Conservation (phyloP, 345 rosid species). For the Aquilaria sinensis region DNA sequence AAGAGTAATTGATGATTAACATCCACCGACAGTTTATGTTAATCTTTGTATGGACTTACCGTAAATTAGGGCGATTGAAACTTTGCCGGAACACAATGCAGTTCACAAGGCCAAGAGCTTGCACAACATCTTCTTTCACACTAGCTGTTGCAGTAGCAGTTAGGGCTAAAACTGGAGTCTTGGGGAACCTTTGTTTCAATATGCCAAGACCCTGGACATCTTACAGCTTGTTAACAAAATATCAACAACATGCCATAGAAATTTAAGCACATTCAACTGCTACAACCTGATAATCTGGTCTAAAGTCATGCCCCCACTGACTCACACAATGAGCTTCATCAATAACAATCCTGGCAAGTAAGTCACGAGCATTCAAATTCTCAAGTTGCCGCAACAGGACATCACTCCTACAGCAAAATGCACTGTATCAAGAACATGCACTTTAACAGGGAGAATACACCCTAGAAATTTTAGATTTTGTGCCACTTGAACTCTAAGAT, state of each 20-base stretch:
- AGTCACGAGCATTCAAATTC: conserved; percentile 60
- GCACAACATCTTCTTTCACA: conserved; percentile 98
- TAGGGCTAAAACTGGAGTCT: conserved; percentile 88
- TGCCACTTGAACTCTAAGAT: no score
- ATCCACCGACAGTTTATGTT: conserved; percentile 2
- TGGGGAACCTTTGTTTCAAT: conserved; percentile 84
- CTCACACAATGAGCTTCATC: conserved; percentile 99
- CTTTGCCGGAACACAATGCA: conserved; percentile 97
- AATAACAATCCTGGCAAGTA: conserved; percentile 94
- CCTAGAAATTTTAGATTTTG: no score
- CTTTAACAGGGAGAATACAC: no score
- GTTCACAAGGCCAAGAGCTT: conserved; percentile 94
- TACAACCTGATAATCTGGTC: conserved; percentile 97
- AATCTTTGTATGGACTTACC: conserved; percentile 38
- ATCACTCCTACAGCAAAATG: conserved; percentile 70
- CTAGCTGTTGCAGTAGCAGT: conserved; percentile 99
- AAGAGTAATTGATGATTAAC: conserved; percentile 25
- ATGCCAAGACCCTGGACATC: conserved; percentile 85
- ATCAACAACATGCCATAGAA: conserved; percentile 8
- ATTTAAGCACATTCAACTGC: conserved; percentile 2
- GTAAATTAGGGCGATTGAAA: conserved; percentile 90
- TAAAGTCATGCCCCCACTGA: conserved; percentile 99
- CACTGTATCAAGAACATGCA: background rate
- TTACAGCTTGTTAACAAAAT: conserved; percentile 16
- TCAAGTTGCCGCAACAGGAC: conserved; percentile 80